Base-by-base conservation (phyloP, 2,329 filamentous ascomycete species). In the Aureobasidium zeae region DNA sequence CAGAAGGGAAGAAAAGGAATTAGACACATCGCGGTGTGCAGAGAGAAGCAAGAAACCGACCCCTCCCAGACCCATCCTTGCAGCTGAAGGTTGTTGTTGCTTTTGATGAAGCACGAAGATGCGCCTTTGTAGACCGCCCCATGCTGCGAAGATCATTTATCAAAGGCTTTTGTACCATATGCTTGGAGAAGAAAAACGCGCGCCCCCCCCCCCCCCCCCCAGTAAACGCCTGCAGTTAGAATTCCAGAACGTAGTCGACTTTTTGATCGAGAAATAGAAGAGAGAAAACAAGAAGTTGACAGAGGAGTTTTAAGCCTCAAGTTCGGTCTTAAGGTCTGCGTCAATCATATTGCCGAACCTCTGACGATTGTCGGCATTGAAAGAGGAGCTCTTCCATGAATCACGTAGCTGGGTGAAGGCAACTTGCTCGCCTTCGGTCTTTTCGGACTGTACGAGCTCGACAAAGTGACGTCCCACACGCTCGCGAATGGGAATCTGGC, bases 331-430 rank as follows among this genome's bases (percentile, higher is more conserved):
- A 21, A 45, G 33, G 19, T 36, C 33, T 13, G 33, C 33, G 54
- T 72, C 71, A 46, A 79, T 59, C 47, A 74, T 60, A 47, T 69
- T 67, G 43, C 68, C 62, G 46, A 79, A 67, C 55, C 68, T 72
- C 63, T 74, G 74, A 54, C 73, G 69, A 55, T 71, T 79, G 58
- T 69, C 71, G 56, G 72, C 56, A 52, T 74, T 72, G 44, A 74
- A 62, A 12, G 67, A 66, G 38, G 69, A 70, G 59, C 76, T 71
- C 49, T 67, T 64, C 68, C 72, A 76, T 26, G 70, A 68, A 49
- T 67, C 62, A 47, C 69, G 66, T 36, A 78, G 59, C 50, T 70
- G 67, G 47, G 66, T 63, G 54, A 77, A 73, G 15, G 68, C 70
- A 34, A 66, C 61, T 44, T 63, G 57, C 24, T 66, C 61, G 38